Evolutionary conservation across 2,329 filamentous ascomycete species (phyloP).

Genomic region (Phoma herbarum): DNA sequence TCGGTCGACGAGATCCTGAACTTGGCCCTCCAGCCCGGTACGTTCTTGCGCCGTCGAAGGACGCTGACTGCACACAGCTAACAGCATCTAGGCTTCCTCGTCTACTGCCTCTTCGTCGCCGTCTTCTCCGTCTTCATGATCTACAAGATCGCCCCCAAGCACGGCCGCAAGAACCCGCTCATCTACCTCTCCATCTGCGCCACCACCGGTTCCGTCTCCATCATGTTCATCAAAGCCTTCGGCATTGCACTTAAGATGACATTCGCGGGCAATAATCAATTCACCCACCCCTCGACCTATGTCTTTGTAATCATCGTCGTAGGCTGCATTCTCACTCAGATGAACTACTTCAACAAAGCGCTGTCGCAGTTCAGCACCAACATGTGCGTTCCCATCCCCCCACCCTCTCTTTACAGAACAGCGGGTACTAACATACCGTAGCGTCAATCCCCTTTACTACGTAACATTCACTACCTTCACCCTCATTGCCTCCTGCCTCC

Average conservation of each 20-base stretch:
- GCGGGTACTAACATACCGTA: constrained; percentile 50
- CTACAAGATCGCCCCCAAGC: constrained; percentile 86
- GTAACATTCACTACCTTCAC: constrained; percentile 97
- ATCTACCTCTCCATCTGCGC: constrained; percentile 98
- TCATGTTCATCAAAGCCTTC: constrained; percentile 99
- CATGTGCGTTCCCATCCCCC: constrained; percentile 71
- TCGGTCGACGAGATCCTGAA: constrained; percentile 91
- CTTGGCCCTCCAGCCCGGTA: constrained; percentile 92
- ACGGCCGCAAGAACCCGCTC: constrained; percentile 95
- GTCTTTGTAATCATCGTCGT: constrained; percentile 93
- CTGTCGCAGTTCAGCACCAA: constrained; percentile 96
- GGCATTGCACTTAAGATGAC: constrained; percentile 97
- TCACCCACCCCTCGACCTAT: constrained; percentile 93
- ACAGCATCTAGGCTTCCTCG: constrained; percentile 75
- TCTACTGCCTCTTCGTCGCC: constrained; percentile 82
- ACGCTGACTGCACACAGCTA: constrained; percentile 16
- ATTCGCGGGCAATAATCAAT: constrained; percentile 92
- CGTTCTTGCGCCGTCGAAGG: constrained; percentile 15
- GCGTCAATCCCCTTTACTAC: constrained; percentile 96
- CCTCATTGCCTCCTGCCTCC: constrained; percentile 91
- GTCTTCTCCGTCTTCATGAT: constrained; percentile 94
- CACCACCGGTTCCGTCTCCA: constrained; percentile 93
- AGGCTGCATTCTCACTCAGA: constrained; percentile 96
- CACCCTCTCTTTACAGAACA: neutral
- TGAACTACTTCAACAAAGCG: constrained; percentile 99